A percentile compares a stretch with the other conserved stretches of the same genome.
Evolutionary conservation across 2,329 filamentous ascomycete genomes (phyloP).

Genomic region (Rutstroemia sp.): DNA sequence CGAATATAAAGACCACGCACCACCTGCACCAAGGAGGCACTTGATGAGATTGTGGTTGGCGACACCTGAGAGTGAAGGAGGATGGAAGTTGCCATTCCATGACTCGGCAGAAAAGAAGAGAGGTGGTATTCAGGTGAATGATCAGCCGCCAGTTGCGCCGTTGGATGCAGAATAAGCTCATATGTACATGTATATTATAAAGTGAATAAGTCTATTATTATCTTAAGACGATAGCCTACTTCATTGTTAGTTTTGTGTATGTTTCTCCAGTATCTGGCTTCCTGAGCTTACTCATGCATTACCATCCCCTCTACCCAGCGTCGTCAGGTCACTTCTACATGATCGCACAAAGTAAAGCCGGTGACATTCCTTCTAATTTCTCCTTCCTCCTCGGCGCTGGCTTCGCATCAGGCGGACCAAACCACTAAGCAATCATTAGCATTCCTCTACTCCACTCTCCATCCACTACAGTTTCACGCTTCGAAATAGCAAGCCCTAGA

Average conservation of each 20-base stretch:
- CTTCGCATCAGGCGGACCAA: not conserved
- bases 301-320: not conserved
- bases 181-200: not conserved
- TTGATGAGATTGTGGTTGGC: constrained; percentile 80
- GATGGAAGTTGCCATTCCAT: constrained; percentile 77
- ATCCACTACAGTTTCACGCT: not conserved
- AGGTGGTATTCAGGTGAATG: constrained; percentile 80
- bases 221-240: not conserved
- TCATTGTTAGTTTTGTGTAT: not conserved
- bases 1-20: constrained; percentile 65
- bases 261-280: not conserved
- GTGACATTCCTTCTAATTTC: not conserved
- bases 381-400: not conserved
- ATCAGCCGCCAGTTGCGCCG: constrained; percentile 66
- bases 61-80: constrained; percentile 73
- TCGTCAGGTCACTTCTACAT: not conserved
- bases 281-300: not conserved
- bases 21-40: constrained; percentile 65
- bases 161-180: constrained; percentile 63
- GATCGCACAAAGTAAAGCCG: not conserved
- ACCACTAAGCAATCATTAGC: constrained; percentile 3
- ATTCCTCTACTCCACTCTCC: not conserved
- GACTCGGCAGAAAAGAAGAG: constrained; percentile 80
- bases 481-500: not conserved
- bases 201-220: not conserved